Conservation (phyloP, 441 rosid species). For the Adansonia madagascariensis region DNA sequence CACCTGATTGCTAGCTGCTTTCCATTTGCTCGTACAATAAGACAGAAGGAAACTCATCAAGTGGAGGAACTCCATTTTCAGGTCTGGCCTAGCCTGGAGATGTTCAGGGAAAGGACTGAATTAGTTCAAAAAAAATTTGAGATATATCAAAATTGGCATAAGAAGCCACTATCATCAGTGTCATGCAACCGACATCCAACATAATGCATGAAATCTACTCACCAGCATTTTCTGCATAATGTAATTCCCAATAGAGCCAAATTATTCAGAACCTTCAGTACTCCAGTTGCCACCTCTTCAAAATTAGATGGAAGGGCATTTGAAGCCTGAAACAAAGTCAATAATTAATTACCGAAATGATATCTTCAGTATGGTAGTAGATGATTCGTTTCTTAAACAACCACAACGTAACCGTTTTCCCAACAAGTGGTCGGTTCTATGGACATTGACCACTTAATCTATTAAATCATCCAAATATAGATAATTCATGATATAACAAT, state of each 20-base stretch:
- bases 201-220: conserved; percentile 31
- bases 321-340: conserved; percentile 50
- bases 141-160: conserved; percentile 21
- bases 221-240: conserved; percentile 77
- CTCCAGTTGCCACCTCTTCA: conserved; percentile 82
- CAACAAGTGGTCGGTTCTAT: neutral
- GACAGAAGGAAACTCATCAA: conserved; percentile 79
- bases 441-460: conserved; percentile 11
- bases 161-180: conserved; percentile 22
- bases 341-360: neutral
- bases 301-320: conserved; percentile 74
- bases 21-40: conserved; percentile 79
- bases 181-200: conserved; percentile 13
- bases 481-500: neutral
- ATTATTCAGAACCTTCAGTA: conserved; percentile 74
- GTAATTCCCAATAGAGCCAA: conserved; percentile 68
- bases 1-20: conserved; percentile 68
- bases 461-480: conserved; percentile 12
- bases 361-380: neutral
- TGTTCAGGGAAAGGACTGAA: conserved; percentile 19
- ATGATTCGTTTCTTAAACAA: neutral
- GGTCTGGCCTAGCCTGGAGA: conserved; percentile 72
- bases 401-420: neutral
- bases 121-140: neutral
- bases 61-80: conserved; percentile 81